Conservation (phyloP, 2,329 filamentous ascomycete species). For the Pseudogymnoascus sp. region DNA sequence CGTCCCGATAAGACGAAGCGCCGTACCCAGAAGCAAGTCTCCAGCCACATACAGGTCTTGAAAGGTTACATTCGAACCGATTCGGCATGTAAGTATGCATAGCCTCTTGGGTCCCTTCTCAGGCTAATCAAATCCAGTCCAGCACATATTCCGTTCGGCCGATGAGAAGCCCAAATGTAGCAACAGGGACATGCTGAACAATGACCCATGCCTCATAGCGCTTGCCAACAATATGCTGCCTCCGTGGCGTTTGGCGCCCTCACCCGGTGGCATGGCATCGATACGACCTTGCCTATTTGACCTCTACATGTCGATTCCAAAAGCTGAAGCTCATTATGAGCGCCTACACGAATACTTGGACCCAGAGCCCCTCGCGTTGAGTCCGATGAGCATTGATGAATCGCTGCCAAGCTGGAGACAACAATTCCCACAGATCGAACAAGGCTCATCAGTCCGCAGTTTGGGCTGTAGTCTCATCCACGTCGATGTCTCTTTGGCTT, state of each 20-base stretch:
- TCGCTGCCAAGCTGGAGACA: slow-evolving; percentile 50
- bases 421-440: slow-evolving; percentile 48
- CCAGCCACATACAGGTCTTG: slow-evolving; percentile 62
- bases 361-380: background rate
- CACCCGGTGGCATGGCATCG: slow-evolving; percentile 27
- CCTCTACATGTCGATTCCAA: slow-evolving; percentile 50
- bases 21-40: slow-evolving; percentile 53
- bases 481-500: slow-evolving; percentile 52
- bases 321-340: slow-evolving; percentile 47
- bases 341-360: slow-evolving; percentile 23
- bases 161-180: slow-evolving; percentile 46
- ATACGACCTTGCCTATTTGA: slow-evolving; percentile 27
- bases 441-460: slow-evolving; percentile 39
- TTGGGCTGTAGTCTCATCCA: slow-evolving; percentile 52
- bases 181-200: slow-evolving; percentile 51
- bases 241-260: slow-evolving; percentile 49
- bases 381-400: slow-evolving; percentile 25
- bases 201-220: slow-evolving; percentile 54
- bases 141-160: slow-evolving; percentile 36
- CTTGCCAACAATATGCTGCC: slow-evolving; percentile 46
- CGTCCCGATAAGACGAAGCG: slow-evolving; percentile 38
- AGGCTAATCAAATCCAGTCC: background rate
- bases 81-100: slow-evolving; percentile 48
- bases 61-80: slow-evolving; percentile 58
- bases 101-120: background rate